Base-by-base conservation (phyloP, 2,329 filamentous ascomycete species). In the Trichoderma atrobrunneum region DNA sequence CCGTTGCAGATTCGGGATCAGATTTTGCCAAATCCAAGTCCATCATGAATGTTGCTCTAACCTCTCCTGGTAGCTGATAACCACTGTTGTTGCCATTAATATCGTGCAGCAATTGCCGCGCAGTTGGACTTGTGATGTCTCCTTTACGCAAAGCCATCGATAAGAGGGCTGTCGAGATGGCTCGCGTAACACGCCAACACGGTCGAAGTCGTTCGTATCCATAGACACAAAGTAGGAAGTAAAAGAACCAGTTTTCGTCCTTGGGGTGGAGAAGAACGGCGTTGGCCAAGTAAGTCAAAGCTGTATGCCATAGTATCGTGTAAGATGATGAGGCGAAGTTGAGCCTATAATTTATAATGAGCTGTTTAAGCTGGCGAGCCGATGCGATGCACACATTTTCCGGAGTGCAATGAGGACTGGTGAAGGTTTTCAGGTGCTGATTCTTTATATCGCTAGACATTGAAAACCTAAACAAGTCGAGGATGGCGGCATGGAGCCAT, bases 191-290 rank as follows among this genome's bases (percentile, higher is more conserved):
- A 1, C 79, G 80, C 69, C 79, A 84, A 2, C 80, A 78, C 6
- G 76, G 76, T 3, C 79, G 76, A 2, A 84, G 76, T 7, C 76
- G 75, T 36, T 81, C 77, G 67, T 84, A 84, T 1, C 79, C 80
- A 63, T 84, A 81, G 7, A 85, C 73, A 28, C 81, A 84, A 1
- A 82, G 73, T 1, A 81, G 73, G 5, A 84, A 76, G 61, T 84
- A 83, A 4, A 80, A 77, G 14, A 77, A 78, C 78, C 79, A 80
- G 8, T 80, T 72, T 0, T 78, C 73, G 12, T 82, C 77, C 1
- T 75, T 70, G 1, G 74, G 77, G 7, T 78, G 74, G 12, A 77
- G 75, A 0, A 83, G 74, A 16, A 83, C 78, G 5, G 80, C 81
- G 51, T 84, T 84, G 7, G 79, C 39, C 39, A 43, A 43, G 39